A percentile compares a stretch with the other conserved stretches of the same genome.
These are phyloP conservation scores for Panicum miliaceum DNA, from an alignment of 176 grass and related monocot species.

Conservation along the genomic window DNA sequence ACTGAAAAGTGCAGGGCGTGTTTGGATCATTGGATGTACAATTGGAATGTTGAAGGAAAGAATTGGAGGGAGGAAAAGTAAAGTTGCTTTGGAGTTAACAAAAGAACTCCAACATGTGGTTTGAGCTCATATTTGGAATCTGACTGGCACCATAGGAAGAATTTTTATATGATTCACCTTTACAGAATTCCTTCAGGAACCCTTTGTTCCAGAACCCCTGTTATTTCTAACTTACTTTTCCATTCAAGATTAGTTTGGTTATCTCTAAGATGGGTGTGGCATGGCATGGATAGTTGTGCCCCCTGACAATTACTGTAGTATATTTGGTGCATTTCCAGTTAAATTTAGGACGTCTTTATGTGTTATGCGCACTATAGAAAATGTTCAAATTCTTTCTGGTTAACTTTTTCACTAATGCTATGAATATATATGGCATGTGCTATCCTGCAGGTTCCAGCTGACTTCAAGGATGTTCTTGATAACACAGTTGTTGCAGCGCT, in stretches of 20 bases:
- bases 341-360: not conserved
- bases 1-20: not conserved
- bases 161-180: no score
- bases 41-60: not conserved
- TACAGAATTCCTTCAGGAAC: not conserved
- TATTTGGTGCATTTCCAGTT: constrained; percentile 32
- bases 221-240: not conserved
- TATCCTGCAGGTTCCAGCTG: constrained; percentile 73
- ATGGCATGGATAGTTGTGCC: not conserved
- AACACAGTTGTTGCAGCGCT: constrained; percentile 88
- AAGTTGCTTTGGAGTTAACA: not conserved
- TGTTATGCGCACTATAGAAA: constrained; percentile 28
- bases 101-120: not conserved
- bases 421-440: constrained; percentile 39
- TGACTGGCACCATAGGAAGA: no score
- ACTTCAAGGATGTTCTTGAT: constrained; percentile 98
- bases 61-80: not conserved
- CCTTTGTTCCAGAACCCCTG: not conserved
- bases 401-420: constrained; percentile 22
- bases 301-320: not conserved
- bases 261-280: not conserved
- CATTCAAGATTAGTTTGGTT: not conserved
- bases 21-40: not conserved
- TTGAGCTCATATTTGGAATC: not conserved
- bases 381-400: constrained; percentile 13